Base-by-base conservation (phyloP, 208 protist genomes). In the Crithidia fasciculata region DNA sequence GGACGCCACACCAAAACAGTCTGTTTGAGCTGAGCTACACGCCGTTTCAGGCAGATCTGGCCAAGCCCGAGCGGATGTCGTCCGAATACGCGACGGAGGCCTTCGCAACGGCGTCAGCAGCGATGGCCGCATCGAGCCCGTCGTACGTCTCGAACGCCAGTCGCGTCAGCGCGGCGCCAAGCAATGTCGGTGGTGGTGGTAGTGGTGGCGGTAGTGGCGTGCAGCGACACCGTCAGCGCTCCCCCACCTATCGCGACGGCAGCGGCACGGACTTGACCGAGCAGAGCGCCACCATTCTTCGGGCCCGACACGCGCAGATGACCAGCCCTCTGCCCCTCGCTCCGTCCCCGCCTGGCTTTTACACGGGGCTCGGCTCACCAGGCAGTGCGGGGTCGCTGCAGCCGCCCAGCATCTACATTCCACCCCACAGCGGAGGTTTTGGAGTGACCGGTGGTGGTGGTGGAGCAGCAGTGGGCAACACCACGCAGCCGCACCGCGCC, bases 11-110 rank as follows among this genome's bases (percentile, higher is more conserved):
- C 58, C 66, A 68, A 37, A 71, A 60, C 50, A 72, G 50, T 18
- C 59, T 68, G 12, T 61, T 56, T 45, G 73, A 78, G 50, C 59
- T 78, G 18, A 72, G 59, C 66, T 73, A 78, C 66, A 18, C 66
- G 2, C 52, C 43, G 19, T 69, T 78, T 40, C 73, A 78, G 5
- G 66, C 54, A 13, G 69, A 72, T 36, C 59, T 78, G 9, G 66
- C 73, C 2, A 40, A 66, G 6, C 73, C 66, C 0, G 63, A 39
- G 5, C 47, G 37, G 12, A 43, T 39, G 19, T 56, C 73, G 7
- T 44, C 36, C 41, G 54, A 62, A 15, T 53, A 18, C 65, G 52
- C 53, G 2, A 45, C 64, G 7, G 72, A 78, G 18, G 52, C 19
- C 40, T 63, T 78, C 9, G 50, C 41, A 8, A 61, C 47, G 8